These are phyloP conservation scores for Pharus latifolius DNA, from an alignment of 176 grass and related monocot species.

Conservation along the genomic window DNA sequence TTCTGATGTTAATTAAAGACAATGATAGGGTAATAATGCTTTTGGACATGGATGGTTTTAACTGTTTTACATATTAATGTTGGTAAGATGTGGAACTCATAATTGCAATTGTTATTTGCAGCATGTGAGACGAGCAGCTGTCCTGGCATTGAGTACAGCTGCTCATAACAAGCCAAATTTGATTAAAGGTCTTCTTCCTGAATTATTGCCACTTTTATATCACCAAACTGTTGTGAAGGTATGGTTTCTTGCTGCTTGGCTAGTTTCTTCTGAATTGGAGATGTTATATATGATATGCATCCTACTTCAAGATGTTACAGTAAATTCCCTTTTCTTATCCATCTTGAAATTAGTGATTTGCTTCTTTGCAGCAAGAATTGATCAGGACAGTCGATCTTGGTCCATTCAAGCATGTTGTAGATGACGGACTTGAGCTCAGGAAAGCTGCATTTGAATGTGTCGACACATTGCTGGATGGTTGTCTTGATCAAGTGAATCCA, in stretches of 20 bases:
- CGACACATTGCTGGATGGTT: slow-evolving; percentile 77
- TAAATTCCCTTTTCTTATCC: neutral
- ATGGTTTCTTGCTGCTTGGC: neutral
- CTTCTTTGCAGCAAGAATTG: slow-evolving; percentile 64
- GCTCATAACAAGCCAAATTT: slow-evolving; percentile 92
- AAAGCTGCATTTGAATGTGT: slow-evolving; percentile 96
- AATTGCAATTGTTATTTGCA: slow-evolving; percentile 10
- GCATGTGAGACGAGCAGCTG: slow-evolving; percentile 88
- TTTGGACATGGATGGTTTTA: neutral
- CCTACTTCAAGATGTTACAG: neutral
- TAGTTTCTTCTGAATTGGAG: neutral
- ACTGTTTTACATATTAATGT: neutral
- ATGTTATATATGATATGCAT: neutral
- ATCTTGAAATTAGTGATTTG: neutral
- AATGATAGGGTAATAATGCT: slow-evolving; percentile 49
- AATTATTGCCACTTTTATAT: slow-evolving; percentile 78
- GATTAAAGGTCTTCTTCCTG: slow-evolving; percentile 79
- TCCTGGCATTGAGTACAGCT: slow-evolving; percentile 78
- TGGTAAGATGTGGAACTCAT: neutral
- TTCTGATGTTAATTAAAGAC: slow-evolving; percentile 88
- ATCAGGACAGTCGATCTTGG: slow-evolving; percentile 88
- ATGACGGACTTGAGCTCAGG: slow-evolving; percentile 82
- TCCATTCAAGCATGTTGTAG: slow-evolving; percentile 90
- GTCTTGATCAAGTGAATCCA: slow-evolving; percentile 92
- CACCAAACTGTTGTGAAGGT: slow-evolving; percentile 94